Conservation (phyloP, 306 rosid species). For the Vachellia pachyceras region DNA sequence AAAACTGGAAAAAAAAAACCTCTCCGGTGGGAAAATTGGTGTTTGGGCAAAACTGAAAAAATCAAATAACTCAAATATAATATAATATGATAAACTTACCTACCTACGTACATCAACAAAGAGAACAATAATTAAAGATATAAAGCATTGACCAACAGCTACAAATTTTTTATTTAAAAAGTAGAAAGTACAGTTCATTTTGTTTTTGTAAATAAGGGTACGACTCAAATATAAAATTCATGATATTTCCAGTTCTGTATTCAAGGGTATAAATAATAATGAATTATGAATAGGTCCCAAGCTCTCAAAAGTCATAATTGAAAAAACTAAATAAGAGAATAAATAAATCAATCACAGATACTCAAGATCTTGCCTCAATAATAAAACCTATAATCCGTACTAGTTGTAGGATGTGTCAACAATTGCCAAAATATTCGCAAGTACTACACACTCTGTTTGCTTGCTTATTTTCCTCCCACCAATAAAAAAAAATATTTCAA, state of each 20-base stretch:
- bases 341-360: not conserved
- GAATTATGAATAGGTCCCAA: not conserved
- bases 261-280: not conserved
- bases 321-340: not conserved
- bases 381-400: constrained; percentile 17
- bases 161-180: not conserved
- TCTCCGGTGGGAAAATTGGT: not conserved
- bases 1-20: not conserved
- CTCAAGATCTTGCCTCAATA: not conserved
- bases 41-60: not conserved
- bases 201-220: not conserved
- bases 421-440: constrained; percentile 22
- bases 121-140: no score
- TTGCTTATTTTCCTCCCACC: not conserved
- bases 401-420: not conserved
- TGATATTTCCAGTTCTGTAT: not conserved
- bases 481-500: not conserved
- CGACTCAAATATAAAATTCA: not conserved
- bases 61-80: not conserved
- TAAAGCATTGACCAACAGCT: not conserved
- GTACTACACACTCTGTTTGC: not conserved
- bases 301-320: not conserved
- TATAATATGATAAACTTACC: no score
- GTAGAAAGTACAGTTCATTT: not conserved
- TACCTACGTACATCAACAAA: not conserved